phyloP scores from a whole-genome alignment of 495 filamentous ascomycete genomes.

The Echria macrotheca region DNA sequence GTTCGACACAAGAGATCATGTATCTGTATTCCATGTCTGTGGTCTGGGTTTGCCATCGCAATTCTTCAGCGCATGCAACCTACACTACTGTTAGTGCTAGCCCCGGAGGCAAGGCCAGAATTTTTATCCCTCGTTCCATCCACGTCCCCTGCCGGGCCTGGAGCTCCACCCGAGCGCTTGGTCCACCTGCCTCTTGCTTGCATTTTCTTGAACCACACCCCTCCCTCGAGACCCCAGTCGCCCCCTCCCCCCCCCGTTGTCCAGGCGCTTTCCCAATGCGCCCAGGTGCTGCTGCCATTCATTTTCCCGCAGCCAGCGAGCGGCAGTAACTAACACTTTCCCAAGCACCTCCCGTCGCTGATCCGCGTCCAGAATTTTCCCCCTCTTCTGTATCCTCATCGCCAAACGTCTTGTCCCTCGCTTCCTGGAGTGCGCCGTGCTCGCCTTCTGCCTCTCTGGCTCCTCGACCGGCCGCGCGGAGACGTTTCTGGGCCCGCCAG shows the following conservation, averaged over 20 bases:
- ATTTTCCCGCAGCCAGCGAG: constrained; percentile 30
- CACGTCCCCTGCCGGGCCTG: neutral
- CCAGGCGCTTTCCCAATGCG: constrained; percentile 27
- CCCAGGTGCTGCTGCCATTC: constrained; percentile 22
- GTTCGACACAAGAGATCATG: neutral
- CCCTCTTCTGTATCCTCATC: neutral
- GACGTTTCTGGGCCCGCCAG: constrained; percentile 13
- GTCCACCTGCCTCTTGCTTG: constrained; percentile 33
- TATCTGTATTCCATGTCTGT: too few relatives aligned
- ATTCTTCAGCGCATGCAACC: too few relatives aligned
- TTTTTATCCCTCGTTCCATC: constrained; percentile 20
- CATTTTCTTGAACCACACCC: constrained; percentile 27
- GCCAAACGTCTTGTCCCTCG: neutral
- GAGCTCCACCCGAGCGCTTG: constrained; percentile 31
- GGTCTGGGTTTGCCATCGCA: too few relatives aligned
- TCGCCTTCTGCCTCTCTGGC: neutral
- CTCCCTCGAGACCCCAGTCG: constrained; percentile 14
- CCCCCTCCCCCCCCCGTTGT: constrained; percentile 14
- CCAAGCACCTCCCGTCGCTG: constrained; percentile 16
- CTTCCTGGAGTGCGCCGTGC: neutral
- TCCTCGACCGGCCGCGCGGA: constrained; percentile 1
- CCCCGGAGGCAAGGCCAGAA: neutral
- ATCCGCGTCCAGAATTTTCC: constrained; percentile 11
- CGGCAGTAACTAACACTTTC: constrained; percentile 14
- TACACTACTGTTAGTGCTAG: too few relatives aligned